These are phyloP conservation scores for Allium sativum DNA, from an alignment of 106 monocot species.

Conservation along the genomic window DNA sequence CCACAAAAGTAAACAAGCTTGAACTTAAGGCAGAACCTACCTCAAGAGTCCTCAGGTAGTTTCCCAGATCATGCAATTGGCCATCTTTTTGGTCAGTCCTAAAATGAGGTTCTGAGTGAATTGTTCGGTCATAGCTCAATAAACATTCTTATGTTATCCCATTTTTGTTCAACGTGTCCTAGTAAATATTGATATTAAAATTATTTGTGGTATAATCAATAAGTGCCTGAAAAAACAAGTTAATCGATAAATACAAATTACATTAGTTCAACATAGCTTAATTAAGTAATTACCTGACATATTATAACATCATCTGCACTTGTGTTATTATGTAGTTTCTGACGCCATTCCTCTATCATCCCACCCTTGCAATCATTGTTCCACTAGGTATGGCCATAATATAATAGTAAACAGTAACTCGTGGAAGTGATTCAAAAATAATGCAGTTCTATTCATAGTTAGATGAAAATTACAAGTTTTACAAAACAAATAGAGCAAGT, in stretches of 20 bases:
- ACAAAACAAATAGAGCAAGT: not conserved
- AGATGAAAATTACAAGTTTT: too few relatives aligned
- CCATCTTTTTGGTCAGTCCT: slow-evolving; percentile 73
- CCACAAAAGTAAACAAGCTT: too few relatives aligned
- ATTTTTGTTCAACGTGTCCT: slow-evolving; percentile 67
- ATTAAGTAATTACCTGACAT: slow-evolving; percentile 65
- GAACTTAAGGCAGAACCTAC: slow-evolving; percentile 18
- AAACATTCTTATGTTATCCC: slow-evolving; percentile 87
- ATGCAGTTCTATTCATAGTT: not conserved
- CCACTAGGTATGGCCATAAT: slow-evolving; percentile 38
- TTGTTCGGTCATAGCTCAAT: slow-evolving; percentile 87
- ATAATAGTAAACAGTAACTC: slow-evolving; percentile 2
- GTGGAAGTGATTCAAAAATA: not conserved
- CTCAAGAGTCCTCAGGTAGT: slow-evolving; percentile 92
- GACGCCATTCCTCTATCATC: slow-evolving; percentile 99
- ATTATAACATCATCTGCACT: slow-evolving; percentile 98
- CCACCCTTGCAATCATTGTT: slow-evolving; percentile 95
- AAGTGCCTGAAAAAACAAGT: slow-evolving; percentile 51
- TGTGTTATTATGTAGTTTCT: slow-evolving; percentile 96
- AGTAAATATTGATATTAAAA: slow-evolving; percentile 79
- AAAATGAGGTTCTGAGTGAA: slow-evolving; percentile 89
- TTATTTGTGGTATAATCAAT: slow-evolving; percentile 74
- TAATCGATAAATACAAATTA: too few relatives aligned
- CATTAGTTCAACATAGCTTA: too few relatives aligned
- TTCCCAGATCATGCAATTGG: slow-evolving; percentile 75